Conservation (phyloP, 768 basidiomycete genomes). For the Suillus ampliporus region DNA sequence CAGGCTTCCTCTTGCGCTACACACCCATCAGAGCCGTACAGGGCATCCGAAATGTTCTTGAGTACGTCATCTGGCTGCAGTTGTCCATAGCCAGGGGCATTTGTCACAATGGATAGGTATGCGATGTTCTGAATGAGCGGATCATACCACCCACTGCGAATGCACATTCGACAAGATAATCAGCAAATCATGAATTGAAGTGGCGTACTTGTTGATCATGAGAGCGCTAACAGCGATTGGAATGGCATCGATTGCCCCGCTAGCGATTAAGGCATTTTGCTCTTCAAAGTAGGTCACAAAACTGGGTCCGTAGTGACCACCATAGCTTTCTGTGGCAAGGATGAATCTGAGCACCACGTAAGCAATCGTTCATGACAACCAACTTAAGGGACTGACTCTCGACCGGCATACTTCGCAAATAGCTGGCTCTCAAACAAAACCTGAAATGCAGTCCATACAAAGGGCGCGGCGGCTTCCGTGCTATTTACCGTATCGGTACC, state of each 20-base stretch:
- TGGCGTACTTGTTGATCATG: slow-evolving; percentile 64
- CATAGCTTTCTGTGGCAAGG: slow-evolving; percentile 70
- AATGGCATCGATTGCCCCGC: slow-evolving; percentile 52
- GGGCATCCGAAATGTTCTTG: slow-evolving; percentile 51
- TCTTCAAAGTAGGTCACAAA: slow-evolving; percentile 70
- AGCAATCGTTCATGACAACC: neutral
- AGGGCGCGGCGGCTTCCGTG: slow-evolving; percentile 55
- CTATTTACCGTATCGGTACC: slow-evolving; percentile 61
- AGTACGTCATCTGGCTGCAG: slow-evolving; percentile 56
- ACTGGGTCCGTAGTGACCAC: slow-evolving; percentile 69
- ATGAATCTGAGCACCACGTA: slow-evolving; percentile 50
- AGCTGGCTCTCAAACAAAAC: slow-evolving; percentile 60
- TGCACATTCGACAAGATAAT: neutral
- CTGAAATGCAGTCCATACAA: slow-evolving; percentile 69
- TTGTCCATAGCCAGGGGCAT: slow-evolving; percentile 71
- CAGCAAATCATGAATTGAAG: neutral
- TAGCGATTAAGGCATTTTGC: slow-evolving; percentile 59
- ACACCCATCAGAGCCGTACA: slow-evolving; percentile 56
- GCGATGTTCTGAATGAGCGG: slow-evolving; percentile 67
- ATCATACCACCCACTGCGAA: slow-evolving; percentile 64
- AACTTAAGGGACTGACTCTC: slow-evolving; percentile 49
- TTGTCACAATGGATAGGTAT: slow-evolving; percentile 61
- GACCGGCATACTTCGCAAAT: slow-evolving; percentile 55
- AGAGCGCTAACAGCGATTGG: slow-evolving; percentile 60
- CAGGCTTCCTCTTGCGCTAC: slow-evolving; percentile 59